Conservation (phyloP, 306 rosid genomes). For the Begonia loranthoides region DNA sequence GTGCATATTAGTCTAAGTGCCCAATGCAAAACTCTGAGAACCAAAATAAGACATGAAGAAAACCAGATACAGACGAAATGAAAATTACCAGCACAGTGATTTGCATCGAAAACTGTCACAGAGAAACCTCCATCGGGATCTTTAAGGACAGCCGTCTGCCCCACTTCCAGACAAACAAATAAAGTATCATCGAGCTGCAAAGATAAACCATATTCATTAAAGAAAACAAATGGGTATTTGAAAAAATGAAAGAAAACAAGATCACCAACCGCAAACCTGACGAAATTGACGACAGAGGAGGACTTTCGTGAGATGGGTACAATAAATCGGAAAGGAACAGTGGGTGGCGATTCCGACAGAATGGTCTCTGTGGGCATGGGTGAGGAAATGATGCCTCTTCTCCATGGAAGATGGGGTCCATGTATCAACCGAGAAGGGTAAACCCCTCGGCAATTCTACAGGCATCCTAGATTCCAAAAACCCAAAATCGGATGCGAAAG, state of each 20-base stretch:
- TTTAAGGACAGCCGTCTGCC: conserved; percentile 27
- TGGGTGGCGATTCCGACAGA: conserved; percentile 34
- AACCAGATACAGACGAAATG: neutral
- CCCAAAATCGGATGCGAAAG: neutral
- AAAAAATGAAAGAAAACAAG: neutral
- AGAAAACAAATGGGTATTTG: neutral
- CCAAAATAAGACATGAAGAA: neutral
- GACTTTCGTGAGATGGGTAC: conserved; percentile 42
- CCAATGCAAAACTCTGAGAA: neutral
- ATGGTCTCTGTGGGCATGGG: conserved; percentile 80
- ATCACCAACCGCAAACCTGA: conserved; percentile 14
- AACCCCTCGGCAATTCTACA: conserved; percentile 59
- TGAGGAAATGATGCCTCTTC: conserved; percentile 60
- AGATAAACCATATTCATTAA: neutral
- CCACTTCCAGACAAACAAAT: conserved; percentile 41
- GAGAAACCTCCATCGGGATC: conserved; percentile 49
- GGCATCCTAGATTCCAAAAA: conserved; percentile 27
- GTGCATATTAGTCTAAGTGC: too few species aligned
- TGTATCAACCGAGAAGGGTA: conserved; percentile 82
- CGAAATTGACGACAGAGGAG: conserved; percentile 39
- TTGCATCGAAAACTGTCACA: conserved; percentile 61
- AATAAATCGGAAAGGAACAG: conserved; percentile 50
- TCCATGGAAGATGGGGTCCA: conserved; percentile 38
- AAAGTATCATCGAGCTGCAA: conserved; percentile 32
- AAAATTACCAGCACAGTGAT: conserved; percentile 61